Conservation (phyloP, 495 filamentous ascomycete species). For the Ramalina intermedia region DNA sequence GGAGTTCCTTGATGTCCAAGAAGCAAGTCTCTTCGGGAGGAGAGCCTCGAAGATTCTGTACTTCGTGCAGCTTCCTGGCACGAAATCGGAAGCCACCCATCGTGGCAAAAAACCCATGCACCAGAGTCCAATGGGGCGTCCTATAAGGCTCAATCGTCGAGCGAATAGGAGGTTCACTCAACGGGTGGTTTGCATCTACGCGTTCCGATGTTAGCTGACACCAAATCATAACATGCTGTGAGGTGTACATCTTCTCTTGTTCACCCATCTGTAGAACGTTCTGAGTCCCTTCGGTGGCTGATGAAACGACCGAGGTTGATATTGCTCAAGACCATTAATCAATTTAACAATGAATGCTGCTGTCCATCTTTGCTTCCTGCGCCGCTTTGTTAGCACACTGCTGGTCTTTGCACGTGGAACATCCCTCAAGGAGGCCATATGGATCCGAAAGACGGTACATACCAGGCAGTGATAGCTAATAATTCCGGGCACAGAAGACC, state of each 20-base stretch:
- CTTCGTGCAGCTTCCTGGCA: conserved; percentile 17
- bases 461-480: conserved; percentile 14
- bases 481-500: conserved; percentile 23
- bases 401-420: too few species aligned
- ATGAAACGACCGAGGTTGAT: too few species aligned
- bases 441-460: too few species aligned
- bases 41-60: background rate
- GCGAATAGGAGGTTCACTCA: background rate
- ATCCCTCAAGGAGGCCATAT: too few species aligned
- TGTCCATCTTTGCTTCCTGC: too few species aligned
- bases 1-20: background rate
- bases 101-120: conserved; percentile 1
- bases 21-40: background rate
- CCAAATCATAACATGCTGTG: too few species aligned
- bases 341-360: too few species aligned
- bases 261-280: background rate
- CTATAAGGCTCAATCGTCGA: too few species aligned
- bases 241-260: background rate
- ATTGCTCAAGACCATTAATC: too few species aligned
- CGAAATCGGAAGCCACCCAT: conserved; percentile 7
- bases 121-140: background rate
- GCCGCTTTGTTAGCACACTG: too few species aligned
- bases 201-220: background rate
- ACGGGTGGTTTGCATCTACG: background rate
- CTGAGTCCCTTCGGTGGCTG: background rate